Conservation (phyloP, 768 basidiomycete species). For the Rubroboletus pulcherrimus region DNA sequence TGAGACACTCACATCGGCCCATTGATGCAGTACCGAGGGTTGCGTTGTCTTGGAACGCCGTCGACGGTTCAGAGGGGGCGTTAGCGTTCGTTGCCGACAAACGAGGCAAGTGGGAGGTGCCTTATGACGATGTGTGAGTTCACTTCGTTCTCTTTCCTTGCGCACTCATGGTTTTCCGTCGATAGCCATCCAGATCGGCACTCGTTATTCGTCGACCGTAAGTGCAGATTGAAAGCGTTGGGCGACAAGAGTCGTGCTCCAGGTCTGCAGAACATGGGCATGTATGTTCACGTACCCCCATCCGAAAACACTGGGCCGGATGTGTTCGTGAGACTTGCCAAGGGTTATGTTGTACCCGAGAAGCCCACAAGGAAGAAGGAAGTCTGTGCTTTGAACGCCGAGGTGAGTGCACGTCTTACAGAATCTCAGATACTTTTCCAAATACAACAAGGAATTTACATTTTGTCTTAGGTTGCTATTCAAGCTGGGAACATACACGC, state of each 20-base stretch:
- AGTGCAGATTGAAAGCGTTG: slow-evolving; percentile 47
- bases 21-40: slow-evolving; percentile 64
- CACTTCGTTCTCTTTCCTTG: background rate
- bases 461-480: slow-evolving; percentile 47
- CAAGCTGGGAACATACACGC: slow-evolving; percentile 51
- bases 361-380: slow-evolving; percentile 36
- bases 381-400: slow-evolving; percentile 60
- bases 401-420: slow-evolving; percentile 32
- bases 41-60: slow-evolving; percentile 59
- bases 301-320: slow-evolving; percentile 29
- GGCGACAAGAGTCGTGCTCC: slow-evolving; percentile 56
- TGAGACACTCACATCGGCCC: slow-evolving; percentile 60
- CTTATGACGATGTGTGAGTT: slow-evolving; percentile 77
- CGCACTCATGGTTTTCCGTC: background rate
- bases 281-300: slow-evolving; percentile 29
- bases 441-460: background rate
- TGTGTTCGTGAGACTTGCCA: slow-evolving; percentile 58
- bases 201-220: slow-evolving; percentile 24
- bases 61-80: slow-evolving; percentile 41
- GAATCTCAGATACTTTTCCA: background rate
- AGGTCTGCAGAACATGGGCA: slow-evolving; percentile 55
- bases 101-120: slow-evolving; percentile 55
- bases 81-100: slow-evolving; percentile 64
- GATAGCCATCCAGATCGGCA: slow-evolving; percentile 37
- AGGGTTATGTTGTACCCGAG: slow-evolving; percentile 49